Evolutionary conservation across 441 rosid species (phyloP), one percentile per base, ranked within the genome.

Genomic region (Kokia cookei): DNA sequence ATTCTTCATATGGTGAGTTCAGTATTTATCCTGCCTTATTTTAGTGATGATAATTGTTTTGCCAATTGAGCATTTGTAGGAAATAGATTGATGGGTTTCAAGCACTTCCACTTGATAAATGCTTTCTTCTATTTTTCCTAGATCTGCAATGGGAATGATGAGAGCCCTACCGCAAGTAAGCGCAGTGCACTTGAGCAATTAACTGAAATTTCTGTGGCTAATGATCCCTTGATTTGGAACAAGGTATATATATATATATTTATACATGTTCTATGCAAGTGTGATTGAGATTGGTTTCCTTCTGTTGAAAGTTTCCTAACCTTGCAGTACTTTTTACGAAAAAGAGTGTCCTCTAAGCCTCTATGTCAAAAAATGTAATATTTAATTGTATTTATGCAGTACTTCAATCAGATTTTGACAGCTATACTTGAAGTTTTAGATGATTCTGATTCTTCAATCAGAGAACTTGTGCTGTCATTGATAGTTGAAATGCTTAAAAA

Each of bases 331-430:
- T 53, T 27, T 40, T 53, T 51, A 51, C 0, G 51, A 37, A 50
- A 45, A 50, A 48, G 26, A 54, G 1, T 60, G 65, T 70, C 27
- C 50, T 59, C 63, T 27, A 26, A 40, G 59, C 26, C 63, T 7
- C 22, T 27, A 17, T 48, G 73, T 45, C 32, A 40, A 42, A 8
- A 22, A 63, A 13, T 53, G 40, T 60, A 50, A 79, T 74, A 53
- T 60, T 62, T 26, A 45, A 68, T 58, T 69, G 63, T 55, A 59
- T 80, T 19, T 79, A 73, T 79, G 83, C 94, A 96, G 99, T 96
- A 92, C 83, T 92, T 96, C 88, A 96, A 94, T 87, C 99, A 92
- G 86, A 96, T 96, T 84, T 84, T 96, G 88, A 91, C 98, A 65
- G 91, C 91, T 71, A 96, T 96, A 76, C 99, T 94, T 76, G 99